Base-by-base conservation (phyloP, 805 yeast genomes). In the Ogataea wickerhamii region DNA sequence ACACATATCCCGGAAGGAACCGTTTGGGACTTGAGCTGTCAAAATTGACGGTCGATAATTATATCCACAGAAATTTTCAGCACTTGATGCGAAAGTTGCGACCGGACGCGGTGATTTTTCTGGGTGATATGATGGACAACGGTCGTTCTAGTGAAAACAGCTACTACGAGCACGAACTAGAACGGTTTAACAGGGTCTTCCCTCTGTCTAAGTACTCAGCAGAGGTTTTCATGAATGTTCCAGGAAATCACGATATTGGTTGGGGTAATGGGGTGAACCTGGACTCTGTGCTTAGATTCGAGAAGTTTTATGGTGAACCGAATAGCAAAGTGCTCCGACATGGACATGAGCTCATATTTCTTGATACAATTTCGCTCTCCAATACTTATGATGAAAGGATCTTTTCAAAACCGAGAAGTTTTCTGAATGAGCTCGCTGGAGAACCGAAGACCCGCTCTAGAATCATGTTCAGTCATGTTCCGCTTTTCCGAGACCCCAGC, bases 221-320 rank as follows among this genome's bases (percentile, higher is more conserved):
- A 35, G 49, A 61, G 17, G 60, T 61, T 18, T 54, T 58, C 36
- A 49, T 63, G 23, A 60, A 69, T 2, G 54, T 74, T 6, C 96
- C 96, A 0, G 99, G 98, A 2, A 93, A 93, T 56, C 99, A 93
- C 58, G 99, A 93, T 57, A 87, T 94, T 47, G 99, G 99, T 0
- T 91, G 83, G 63, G 96, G 93, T 20, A 76, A 80, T 42, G 77
- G 79, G 0, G 77, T 93, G 12, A 68, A 77, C 13, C 68, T 71
- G 18, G 60, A 68, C 1, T 77, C 81, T 18, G 61, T 74, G 31
- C 61, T 74, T 24, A 64, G 98, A 48, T 93, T 89, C 61, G 63
- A 73, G 27, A 64, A 80, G 1, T 72, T 68, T 54, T 91, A 87
- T 59, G 98, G 98, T 2, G 77, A 76, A 28, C 66, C 93, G 1